These are phyloP conservation scores for Elongisporangium undulatum DNA, from an alignment of 352 stramenopile species.

Conservation along the genomic window DNA sequence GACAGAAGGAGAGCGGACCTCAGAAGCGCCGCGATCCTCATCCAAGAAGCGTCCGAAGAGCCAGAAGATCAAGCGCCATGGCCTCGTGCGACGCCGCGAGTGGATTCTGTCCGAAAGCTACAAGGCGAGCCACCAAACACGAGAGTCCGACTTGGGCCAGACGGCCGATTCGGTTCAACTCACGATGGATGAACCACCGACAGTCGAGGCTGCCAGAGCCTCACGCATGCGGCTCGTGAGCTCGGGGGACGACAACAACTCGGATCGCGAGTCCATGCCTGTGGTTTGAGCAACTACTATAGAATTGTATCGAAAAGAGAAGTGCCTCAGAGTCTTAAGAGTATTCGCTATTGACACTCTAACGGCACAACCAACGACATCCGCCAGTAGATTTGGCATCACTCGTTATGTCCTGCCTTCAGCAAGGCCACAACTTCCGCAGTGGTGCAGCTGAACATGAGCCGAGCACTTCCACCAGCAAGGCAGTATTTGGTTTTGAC, in stretches of 20 bases:
- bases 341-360: too few species aligned
- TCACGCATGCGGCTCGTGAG: not conserved
- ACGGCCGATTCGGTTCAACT: not conserved
- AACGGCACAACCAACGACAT: too few species aligned
- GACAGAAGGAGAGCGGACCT: slow-evolving; percentile 8
- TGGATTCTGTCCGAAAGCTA: slow-evolving; percentile 68
- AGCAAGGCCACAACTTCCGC: too few species aligned
- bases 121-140: slow-evolving; percentile 12
- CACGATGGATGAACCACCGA: not conserved
- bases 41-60: slow-evolving; percentile 18
- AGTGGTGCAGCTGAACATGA: too few species aligned
- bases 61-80: slow-evolving; percentile 49
- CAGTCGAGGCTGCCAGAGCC: not conserved
- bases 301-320: too few species aligned
- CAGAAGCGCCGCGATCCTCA: not conserved
- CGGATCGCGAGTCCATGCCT: not conserved
- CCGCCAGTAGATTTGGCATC: too few species aligned
- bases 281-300: too few species aligned
- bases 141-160: not conserved
- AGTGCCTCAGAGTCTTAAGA: too few species aligned
- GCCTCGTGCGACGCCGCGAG: slow-evolving; percentile 67
- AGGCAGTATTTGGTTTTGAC: too few species aligned
- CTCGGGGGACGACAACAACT: not conserved
- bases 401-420: too few species aligned
- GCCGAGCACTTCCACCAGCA: too few species aligned